Evolutionary conservation across 371 early-diverging fungal species (phyloP).

Genomic region (Zychaea mexicana): DNA sequence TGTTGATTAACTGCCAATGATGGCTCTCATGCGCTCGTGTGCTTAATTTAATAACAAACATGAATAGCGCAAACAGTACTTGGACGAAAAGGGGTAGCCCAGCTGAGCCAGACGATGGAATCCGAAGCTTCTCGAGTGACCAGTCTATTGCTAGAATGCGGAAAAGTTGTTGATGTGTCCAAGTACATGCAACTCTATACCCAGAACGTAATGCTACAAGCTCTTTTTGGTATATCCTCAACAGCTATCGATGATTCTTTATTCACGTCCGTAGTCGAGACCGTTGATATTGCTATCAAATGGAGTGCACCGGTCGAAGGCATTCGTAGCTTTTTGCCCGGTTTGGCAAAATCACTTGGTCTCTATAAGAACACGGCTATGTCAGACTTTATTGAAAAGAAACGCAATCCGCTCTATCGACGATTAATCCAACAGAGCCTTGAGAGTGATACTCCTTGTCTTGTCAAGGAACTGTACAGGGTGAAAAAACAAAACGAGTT

Average conservation of each 20-base stretch:
- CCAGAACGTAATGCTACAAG: slow-evolving; percentile 3
- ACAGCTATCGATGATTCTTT: slow-evolving; percentile 12
- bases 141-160: too few relatives aligned
- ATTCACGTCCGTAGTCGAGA: background rate
- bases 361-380: background rate
- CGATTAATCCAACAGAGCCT: background rate
- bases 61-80: too few relatives aligned
- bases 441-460: background rate
- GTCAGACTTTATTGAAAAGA: background rate
- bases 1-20: too few relatives aligned
- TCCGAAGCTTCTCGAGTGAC: too few relatives aligned
- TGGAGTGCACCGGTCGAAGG: slow-evolving; percentile 5
- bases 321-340: slow-evolving; percentile 17
- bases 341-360: background rate
- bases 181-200: background rate
- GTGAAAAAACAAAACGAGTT: background rate
- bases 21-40: too few relatives aligned
- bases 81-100: too few relatives aligned
- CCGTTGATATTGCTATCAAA: slow-evolving; percentile 5
- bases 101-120: too few relatives aligned
- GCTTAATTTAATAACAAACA: too few relatives aligned
- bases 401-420: slow-evolving; percentile 5
- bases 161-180: background rate
- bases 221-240: slow-evolving; percentile 2
- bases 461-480: background rate